phyloP scores from a whole-genome alignment of 208 protist genomes.

The Crithidia fasciculata region DNA sequence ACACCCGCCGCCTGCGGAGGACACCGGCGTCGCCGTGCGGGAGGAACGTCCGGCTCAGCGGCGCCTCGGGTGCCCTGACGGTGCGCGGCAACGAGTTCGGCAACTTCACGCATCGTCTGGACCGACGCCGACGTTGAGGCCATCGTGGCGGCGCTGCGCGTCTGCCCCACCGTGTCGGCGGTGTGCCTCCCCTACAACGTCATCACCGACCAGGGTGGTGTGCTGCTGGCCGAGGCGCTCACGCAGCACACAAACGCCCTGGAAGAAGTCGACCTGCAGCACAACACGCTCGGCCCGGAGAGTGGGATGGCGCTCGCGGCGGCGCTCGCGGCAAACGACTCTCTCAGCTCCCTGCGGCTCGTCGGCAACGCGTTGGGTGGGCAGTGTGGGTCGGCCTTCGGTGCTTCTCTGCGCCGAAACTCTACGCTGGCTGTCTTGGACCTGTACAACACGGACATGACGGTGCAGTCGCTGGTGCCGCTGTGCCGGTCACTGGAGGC shows the following conservation, averaged over 20 bases:
- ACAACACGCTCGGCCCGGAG: slow-evolving; percentile 63
- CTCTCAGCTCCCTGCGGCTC: slow-evolving; percentile 40
- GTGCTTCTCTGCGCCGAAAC: slow-evolving; percentile 43
- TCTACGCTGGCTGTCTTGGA: slow-evolving; percentile 50
- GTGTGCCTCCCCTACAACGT: slow-evolving; percentile 74
- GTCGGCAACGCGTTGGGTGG: slow-evolving; percentile 66
- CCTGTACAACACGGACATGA: slow-evolving; percentile 56
- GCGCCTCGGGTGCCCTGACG: slow-evolving; percentile 32
- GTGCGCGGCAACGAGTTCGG: slow-evolving; percentile 69
- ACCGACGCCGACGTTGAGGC: slow-evolving; percentile 63
- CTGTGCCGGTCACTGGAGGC: slow-evolving; percentile 42
- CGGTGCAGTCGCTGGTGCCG: slow-evolving; percentile 62
- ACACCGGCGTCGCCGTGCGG: slow-evolving; percentile 41
- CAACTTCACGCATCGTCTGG: slow-evolving; percentile 62
- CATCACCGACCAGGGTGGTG: slow-evolving; percentile 50
- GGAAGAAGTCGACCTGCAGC: slow-evolving; percentile 57
- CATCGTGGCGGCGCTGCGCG: slow-evolving; percentile 36
- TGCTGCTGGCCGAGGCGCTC: slow-evolving; percentile 50
- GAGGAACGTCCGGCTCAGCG: slow-evolving; percentile 38
- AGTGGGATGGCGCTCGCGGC: slow-evolving; percentile 46
- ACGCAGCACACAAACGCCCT: slow-evolving; percentile 37
- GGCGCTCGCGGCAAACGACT: slow-evolving; percentile 31
- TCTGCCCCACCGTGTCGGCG: slow-evolving; percentile 32
- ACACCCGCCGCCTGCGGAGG: slow-evolving; percentile 46
- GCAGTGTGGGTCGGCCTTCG: slow-evolving; percentile 42